phyloP scores from a whole-genome alignment of 495 filamentous ascomycete genomes.

The Podospora anserina region DNA sequence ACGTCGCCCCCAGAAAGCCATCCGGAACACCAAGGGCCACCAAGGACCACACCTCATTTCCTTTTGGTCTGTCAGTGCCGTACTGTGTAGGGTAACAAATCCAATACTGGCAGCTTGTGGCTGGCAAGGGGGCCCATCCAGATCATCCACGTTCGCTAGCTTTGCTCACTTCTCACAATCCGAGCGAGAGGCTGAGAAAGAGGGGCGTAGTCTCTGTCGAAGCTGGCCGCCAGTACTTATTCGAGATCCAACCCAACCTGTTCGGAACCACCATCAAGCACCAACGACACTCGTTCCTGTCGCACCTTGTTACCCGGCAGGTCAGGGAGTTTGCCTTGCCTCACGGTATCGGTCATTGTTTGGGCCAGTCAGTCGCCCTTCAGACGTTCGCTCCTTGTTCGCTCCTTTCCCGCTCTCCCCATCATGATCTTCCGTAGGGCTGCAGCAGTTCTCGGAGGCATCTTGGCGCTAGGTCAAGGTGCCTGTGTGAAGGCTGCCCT shows the following conservation, averaged over 20 bases:
- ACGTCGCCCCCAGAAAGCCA: slow-evolving; percentile 2
- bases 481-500: slow-evolving; percentile 17
- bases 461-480: slow-evolving; percentile 9
- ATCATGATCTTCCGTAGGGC: slow-evolving; percentile 13
- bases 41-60: slow-evolving; percentile 1
- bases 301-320: not conserved
- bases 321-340: not conserved
- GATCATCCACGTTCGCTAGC: not conserved
- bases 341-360: not conserved
- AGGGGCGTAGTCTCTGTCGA: not conserved
- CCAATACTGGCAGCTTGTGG: not conserved
- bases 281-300: not conserved
- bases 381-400: not conserved
- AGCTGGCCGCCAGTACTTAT: not conserved
- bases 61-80: not conserved
- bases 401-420: not conserved
- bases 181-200: not conserved
- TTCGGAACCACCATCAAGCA: not conserved
- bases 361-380: not conserved
- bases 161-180: not conserved
- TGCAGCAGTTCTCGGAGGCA: not conserved
- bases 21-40: not conserved
- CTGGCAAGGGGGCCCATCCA: not conserved
- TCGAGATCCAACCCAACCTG: not conserved
- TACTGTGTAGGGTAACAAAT: not conserved